Evolutionary conservation across 139 green algal genomes (phyloP).

Genomic region (Coelastrella sp.): DNA sequence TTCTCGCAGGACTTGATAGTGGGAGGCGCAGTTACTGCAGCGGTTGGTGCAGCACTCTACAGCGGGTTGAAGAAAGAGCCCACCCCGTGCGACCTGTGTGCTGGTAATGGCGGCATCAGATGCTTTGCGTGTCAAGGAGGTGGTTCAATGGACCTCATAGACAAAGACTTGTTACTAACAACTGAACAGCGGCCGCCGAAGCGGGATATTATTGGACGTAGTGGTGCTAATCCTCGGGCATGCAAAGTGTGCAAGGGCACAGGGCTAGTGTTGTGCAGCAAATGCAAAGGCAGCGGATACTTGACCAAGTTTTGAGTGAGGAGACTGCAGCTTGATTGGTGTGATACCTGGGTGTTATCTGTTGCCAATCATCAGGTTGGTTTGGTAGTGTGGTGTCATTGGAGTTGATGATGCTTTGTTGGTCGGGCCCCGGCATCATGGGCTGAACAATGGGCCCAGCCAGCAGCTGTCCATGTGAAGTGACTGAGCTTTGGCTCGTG

Average conservation of each 20-base stretch:
- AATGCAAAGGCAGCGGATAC: slow-evolving; percentile 64
- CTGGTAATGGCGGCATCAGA: slow-evolving; percentile 55
- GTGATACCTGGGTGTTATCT: too few relatives aligned
- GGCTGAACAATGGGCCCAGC: background rate
- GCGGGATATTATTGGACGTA: slow-evolving; percentile 9
- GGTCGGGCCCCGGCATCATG: too few relatives aligned
- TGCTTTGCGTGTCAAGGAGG: slow-evolving; percentile 65
- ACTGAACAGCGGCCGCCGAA: background rate
- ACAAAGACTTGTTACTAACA: slow-evolving; percentile 20
- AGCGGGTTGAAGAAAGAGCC: slow-evolving; percentile 62
- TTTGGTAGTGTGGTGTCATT: background rate
- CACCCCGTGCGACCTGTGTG: slow-evolving; percentile 56
- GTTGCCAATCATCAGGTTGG: background rate
- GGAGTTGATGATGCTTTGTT: background rate
- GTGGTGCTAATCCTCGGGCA: slow-evolving; percentile 40
- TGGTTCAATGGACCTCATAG: slow-evolving; percentile 38
- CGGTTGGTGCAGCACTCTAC: slow-evolving; percentile 58
- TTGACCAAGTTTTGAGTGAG: slow-evolving; percentile 21
- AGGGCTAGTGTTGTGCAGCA: slow-evolving; percentile 63
- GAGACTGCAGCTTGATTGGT: too few relatives aligned
- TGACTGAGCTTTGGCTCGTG: background rate
- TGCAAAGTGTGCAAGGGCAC: slow-evolving; percentile 61
- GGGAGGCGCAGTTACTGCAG: slow-evolving; percentile 57
- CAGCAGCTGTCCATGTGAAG: background rate
- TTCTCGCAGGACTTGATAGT: slow-evolving; percentile 68